Evolutionary conservation across 306 rosid species (phyloP), one percentile per base, ranked within the genome.

Genomic region (Pyrus betulifolia): DNA sequence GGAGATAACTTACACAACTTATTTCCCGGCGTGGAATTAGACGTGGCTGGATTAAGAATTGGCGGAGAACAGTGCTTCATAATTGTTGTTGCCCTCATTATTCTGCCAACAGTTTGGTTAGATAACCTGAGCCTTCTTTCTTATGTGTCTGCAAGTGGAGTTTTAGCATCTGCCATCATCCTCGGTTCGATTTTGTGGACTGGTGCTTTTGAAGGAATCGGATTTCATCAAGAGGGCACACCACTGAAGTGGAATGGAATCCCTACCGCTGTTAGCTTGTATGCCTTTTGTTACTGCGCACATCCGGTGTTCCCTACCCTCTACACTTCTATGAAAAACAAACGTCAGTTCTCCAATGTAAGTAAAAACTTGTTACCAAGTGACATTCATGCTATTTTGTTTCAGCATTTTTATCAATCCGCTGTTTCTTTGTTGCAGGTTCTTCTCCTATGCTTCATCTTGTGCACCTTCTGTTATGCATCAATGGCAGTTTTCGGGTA

Each of bases 301-400:
- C 98, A 95, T 79, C 96, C 98, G 0, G 92, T 92, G 54, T 95
- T 95, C 65, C 98, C 97, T 12, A 87, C 93, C 12, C 78, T 95
- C 46, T 90, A 90, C 84, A 90, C 86, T 55, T 92, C 98, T 17
- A 92, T 89, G 96, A 82, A 75, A 65, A 82, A 87, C 74, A 92
- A 88, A 81, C 88, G 72, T 4, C 98, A 95, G 17, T 95, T 95
- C 77, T 83, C 97, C 18, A 90, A 82, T 83, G 97, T 92, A 83
- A 91, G 97, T 77, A 5, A 4, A 84, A 8, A 49, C 55, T 15
- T 58, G 17, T 49, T 30, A 65, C 25, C 12, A 38, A 58, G 27
- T 23, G 18, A 23, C 49, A n/a, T 18, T 60, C 44, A 25, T 73
- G 2, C 28, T 11, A 11, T 57, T 9, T 42, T 18, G 68, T 59